Evolutionary conservation across 257 asterid genomes (phyloP).

Genomic region (Asclepias syriaca): DNA sequence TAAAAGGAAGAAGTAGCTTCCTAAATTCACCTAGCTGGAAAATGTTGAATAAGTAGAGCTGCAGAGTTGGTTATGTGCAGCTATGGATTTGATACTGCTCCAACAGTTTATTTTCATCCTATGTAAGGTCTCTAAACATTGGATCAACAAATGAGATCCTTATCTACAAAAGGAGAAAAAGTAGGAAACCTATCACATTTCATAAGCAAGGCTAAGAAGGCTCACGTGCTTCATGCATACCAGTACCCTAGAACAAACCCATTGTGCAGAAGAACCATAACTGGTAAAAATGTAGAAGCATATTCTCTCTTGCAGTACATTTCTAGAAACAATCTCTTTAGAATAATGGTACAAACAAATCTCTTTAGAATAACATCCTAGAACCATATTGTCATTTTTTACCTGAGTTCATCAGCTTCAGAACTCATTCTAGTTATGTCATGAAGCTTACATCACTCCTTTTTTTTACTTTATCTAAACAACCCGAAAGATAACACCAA

Average conservation of each 20-base stretch:
- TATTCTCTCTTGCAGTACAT: neutral
- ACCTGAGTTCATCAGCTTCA: neutral
- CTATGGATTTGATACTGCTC: slow-evolving; percentile 36
- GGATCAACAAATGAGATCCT: neutral
- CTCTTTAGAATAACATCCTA: neutral
- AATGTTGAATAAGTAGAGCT: slow-evolving; percentile 49
- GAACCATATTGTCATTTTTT: neutral
- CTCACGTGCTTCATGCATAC: neutral
- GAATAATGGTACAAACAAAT: neutral
- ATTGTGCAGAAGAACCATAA: neutral
- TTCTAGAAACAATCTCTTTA: neutral
- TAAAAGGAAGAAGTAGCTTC: slow-evolving; percentile 53
- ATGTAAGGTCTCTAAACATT: neutral
- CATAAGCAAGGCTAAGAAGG: neutral
- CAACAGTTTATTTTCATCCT: neutral
- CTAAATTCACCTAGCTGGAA: slow-evolving; percentile 71
- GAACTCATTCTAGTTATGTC: neutral
- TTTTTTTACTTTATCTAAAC: neutral
- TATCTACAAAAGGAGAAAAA: neutral
- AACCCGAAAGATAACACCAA: neutral
- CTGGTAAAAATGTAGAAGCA: neutral
- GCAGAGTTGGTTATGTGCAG: slow-evolving; percentile 62
- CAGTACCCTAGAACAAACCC: neutral
- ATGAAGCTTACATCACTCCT: neutral
- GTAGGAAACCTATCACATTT: neutral